These are phyloP conservation scores for Trichosporon coremiiforme DNA, from an alignment of 1,284 basidiomycete genomes.

Conservation along the genomic window DNA sequence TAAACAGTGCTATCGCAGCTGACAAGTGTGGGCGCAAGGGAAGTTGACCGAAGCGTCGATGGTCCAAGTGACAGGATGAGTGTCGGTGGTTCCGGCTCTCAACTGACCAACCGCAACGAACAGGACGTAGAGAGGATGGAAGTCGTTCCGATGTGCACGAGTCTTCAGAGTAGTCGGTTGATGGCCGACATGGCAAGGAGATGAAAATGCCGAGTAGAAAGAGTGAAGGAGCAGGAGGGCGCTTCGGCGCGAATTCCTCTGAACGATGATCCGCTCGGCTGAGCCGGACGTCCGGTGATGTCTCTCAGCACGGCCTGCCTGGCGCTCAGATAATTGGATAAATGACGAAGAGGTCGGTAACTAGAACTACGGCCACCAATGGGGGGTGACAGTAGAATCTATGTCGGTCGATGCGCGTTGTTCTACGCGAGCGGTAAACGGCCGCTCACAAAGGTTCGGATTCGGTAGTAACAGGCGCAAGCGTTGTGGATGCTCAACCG, in stretches of 20 bases:
- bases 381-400: not conserved
- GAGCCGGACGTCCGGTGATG: not conserved
- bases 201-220: not conserved
- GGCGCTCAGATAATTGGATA: not conserved
- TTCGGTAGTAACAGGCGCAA: not conserved
- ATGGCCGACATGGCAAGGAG: not conserved
- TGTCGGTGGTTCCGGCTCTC: too few relatives aligned
- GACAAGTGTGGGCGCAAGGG: too few relatives aligned
- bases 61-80: too few relatives aligned
- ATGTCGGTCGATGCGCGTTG: not conserved
- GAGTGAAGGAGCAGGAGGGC: not conserved
- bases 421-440: not conserved
- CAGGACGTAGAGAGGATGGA: too few relatives aligned
- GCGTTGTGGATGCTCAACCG: not conserved
- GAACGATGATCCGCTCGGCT: not conserved
- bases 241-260: not conserved
- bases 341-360: conserved; percentile 2
- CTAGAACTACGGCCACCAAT: not conserved
- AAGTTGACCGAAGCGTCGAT: too few relatives aligned
- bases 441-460: not conserved
- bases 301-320: not conserved
- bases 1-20: too few relatives aligned
- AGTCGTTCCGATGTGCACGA: too few relatives aligned
- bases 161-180: not conserved
- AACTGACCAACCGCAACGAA: too few relatives aligned